Percentiles rank a stretch among this genome's conserved stretches.
Evolutionary conservation across 345 rosid genomes (phyloP).

Genomic region (Barbarea vulgaris): DNA sequence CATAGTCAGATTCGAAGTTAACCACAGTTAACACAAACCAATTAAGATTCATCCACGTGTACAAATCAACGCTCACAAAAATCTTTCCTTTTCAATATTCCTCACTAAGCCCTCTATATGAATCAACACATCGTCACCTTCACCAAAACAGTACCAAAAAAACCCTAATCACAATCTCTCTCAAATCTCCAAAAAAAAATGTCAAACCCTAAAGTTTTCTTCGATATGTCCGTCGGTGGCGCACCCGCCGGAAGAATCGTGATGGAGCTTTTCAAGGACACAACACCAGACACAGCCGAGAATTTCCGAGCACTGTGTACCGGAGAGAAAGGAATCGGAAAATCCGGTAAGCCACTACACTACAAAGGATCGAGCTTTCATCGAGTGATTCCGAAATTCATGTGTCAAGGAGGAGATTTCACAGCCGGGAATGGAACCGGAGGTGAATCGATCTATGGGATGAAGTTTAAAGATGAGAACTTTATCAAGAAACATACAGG

Average conservation of each 20-base stretch:
- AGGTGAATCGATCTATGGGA: slow-evolving; percentile 72
- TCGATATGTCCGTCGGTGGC: slow-evolving; percentile 53
- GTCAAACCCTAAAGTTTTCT: slow-evolving; percentile 55
- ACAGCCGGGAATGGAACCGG: slow-evolving; percentile 67
- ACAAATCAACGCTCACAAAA: not conserved
- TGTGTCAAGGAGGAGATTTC: slow-evolving; percentile 81
- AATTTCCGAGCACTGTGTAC: slow-evolving; percentile 78
- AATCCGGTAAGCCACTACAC: slow-evolving; percentile 63
- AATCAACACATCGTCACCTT: not conserved
- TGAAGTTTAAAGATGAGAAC: slow-evolving; percentile 65
- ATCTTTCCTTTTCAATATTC: slow-evolving; percentile 1
- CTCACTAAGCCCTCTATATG: slow-evolving; percentile 26
- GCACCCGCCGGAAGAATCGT: slow-evolving; percentile 47
- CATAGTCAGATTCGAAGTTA: slow-evolving; percentile 28
- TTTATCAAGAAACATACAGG: slow-evolving; percentile 66
- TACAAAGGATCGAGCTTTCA: slow-evolving; percentile 67
- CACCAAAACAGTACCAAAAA: slow-evolving; percentile 7
- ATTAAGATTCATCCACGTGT: slow-evolving; percentile 20
- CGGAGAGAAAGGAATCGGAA: slow-evolving; percentile 57
- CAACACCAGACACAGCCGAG: slow-evolving; percentile 53
- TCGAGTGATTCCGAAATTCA: slow-evolving; percentile 69
- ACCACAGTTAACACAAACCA: slow-evolving; percentile 29
- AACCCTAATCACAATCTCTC: slow-evolving; percentile 42
- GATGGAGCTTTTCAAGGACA: slow-evolving; percentile 62
- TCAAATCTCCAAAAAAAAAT: slow-evolving; percentile 6